Evolutionary conservation across 306 rosid genomes (phyloP).

Genomic region (Ormosia emarginata): DNA sequence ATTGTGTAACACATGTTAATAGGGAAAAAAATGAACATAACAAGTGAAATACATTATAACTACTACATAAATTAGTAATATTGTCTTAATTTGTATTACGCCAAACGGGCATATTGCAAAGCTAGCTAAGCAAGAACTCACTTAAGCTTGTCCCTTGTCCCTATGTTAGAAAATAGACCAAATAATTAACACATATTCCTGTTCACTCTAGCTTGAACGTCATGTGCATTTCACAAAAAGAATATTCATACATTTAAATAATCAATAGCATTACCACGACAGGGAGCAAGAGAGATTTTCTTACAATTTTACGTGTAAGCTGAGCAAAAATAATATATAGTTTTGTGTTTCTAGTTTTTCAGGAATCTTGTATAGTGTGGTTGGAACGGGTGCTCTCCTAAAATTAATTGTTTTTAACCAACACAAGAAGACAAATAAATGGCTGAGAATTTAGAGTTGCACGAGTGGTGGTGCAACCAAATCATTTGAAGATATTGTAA

Average conservation of each 20-base stretch:
- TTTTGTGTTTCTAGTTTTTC: background rate
- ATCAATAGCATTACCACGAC: background rate
- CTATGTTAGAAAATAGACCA: constrained; percentile 18
- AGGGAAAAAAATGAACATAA: background rate
- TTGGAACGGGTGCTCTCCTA: constrained; percentile 14
- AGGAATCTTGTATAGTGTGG: constrained; percentile 31
- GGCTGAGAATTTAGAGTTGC: constrained; percentile 44
- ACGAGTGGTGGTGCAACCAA: constrained; percentile 49
- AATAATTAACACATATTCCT: constrained; percentile 35
- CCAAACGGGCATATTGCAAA: constrained; percentile 10
- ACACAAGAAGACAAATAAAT: constrained; percentile 30
- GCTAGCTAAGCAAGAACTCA: constrained; percentile 22
- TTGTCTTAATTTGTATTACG: background rate
- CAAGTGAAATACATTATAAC: no score
- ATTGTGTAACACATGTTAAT: background rate
- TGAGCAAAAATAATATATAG: background rate
- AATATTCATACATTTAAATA: constrained; percentile 31
- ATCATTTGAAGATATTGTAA: constrained; percentile 23
- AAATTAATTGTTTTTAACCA: constrained; percentile 13
- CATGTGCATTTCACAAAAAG: constrained; percentile 40
- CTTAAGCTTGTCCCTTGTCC: constrained; percentile 24
- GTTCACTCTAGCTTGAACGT: constrained; percentile 38
- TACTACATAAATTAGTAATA: background rate
- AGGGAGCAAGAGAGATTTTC: constrained; percentile 29
- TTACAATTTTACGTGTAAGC: constrained; percentile 11